Evolutionary conservation across 306 rosid genomes (phyloP).

Genomic region (Pachyrhizus erosus): DNA sequence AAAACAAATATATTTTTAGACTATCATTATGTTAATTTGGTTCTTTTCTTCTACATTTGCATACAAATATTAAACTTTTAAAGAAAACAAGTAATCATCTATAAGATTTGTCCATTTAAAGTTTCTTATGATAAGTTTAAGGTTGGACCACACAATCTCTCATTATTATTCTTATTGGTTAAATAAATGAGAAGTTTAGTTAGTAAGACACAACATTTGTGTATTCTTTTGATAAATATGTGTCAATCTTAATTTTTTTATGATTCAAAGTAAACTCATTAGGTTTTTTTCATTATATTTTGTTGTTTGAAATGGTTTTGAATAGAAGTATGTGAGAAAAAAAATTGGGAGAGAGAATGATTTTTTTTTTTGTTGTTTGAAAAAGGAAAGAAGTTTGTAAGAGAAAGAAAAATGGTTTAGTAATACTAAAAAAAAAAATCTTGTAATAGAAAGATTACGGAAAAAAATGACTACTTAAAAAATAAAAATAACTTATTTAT

Average conservation of each 20-base stretch:
- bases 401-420: too few species aligned
- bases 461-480: too few species aligned
- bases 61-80: not conserved
- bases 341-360: too few species aligned
- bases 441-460: too few species aligned
- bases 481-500: too few species aligned
- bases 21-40: not conserved
- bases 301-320: too few species aligned
- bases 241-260: not conserved
- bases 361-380: too few species aligned
- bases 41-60: not conserved
- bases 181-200: too few species aligned
- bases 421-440: too few species aligned
- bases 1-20: not conserved
- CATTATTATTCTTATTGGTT: not conserved
- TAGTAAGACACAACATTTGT: too few species aligned
- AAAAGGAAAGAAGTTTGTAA: too few species aligned
- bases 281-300: not conserved
- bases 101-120: not conserved
- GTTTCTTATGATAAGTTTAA: not conserved
- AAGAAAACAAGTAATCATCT: not conserved
- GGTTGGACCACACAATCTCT: not conserved
- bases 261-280: not conserved
- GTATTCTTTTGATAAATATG: not conserved
- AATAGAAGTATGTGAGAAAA: too few species aligned